Base-by-base conservation (phyloP, 2,329 filamentous ascomycete species). In the Botryotinia narcissicola region DNA sequence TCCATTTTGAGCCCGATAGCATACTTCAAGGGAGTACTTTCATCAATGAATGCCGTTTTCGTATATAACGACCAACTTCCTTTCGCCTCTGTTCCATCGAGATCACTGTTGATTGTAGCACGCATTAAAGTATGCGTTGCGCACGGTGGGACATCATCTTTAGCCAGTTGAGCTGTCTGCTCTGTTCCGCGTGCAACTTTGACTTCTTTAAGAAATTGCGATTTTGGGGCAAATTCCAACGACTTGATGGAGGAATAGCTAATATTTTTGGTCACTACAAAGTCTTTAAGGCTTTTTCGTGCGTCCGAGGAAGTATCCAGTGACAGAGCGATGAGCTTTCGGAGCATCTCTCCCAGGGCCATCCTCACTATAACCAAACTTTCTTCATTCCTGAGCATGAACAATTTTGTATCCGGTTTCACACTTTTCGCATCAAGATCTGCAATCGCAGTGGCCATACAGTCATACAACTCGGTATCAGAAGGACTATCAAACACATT, bases 401-500 rank as follows among this genome's bases (percentile, higher is more conserved):
- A 25, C 46, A 25, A 9, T 48, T 48, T 44, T 20, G 1, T 25
- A 12, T 5, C 4, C 4, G 46, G 10, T 25, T 25, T 1, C 22
- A 1, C 9, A 10, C 5, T 2, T 6, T 51, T 51, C 4, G 12
- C 3, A 29, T 29, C n/a, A 29, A 54, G 14, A 29, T 0, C n/a
- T n/a, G 16, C 12, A 1, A 18, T 29, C 7, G 0, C 2, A n/a
- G 14, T 3, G 14, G 3, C 14, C 2, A 54, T 18, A 0, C 2
- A 6, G 48, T n/a, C 4, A 16, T 14, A n/a, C 1, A n/a, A 0
- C 0, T n/a, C 5, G 12, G 5, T n/a, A 4, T 40, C 12, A 16
- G 1, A 40, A n/a, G 8, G 1, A 1, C n/a, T 3, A 3, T 4
- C 3, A 40, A 3, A 61, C 6, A 1, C 3, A n/a, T 2, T 1